phyloP scores from a whole-genome alignment of 2,329 filamentous ascomycete species.

The Amauroascus niger region DNA sequence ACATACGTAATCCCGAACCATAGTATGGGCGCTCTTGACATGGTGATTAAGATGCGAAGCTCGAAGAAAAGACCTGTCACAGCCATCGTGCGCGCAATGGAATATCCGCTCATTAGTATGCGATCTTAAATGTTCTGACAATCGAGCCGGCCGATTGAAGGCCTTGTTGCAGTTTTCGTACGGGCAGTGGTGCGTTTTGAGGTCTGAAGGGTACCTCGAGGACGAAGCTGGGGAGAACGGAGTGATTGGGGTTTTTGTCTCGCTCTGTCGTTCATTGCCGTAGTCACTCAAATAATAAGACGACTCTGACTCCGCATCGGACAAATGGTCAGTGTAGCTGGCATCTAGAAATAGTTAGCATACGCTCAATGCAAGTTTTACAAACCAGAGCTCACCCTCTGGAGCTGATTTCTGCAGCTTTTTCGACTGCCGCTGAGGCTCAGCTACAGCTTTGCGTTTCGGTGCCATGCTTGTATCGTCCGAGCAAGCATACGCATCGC shows the following conservation, averaged over 20 bases:
- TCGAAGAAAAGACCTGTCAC: conserved; percentile 75
- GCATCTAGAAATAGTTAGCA: conserved; percentile 2
- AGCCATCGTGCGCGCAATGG: conserved; percentile 58
- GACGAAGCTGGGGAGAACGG: conserved; percentile 40
- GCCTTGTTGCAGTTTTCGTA: conserved; percentile 66
- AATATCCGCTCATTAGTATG: conserved; percentile 80
- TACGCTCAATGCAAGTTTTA: not conserved
- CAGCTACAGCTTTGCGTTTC: conserved; percentile 29
- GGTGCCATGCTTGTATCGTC: conserved; percentile 23
- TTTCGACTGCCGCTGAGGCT: conserved; percentile 24
- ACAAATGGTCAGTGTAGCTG: conserved; percentile 22
- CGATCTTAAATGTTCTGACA: conserved; percentile 69
- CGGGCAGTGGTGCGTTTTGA: conserved; percentile 69
- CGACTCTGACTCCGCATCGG: conserved; percentile 28
- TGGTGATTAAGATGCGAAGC: conserved; percentile 81
- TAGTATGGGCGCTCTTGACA: conserved; percentile 68
- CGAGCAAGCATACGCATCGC: not conserved
- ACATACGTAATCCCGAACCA: conserved; percentile 61
- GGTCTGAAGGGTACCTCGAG: conserved; percentile 50
- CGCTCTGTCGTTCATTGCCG: conserved; percentile 23
- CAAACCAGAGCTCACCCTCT: conserved; percentile 15
- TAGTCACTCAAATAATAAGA: conserved; percentile 26
- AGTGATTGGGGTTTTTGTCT: conserved; percentile 42
- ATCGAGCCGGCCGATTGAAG: conserved; percentile 75
- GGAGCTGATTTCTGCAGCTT: conserved; percentile 25